Base-by-base conservation (phyloP, 2,329 filamentous ascomycete species). In the Pseudogymnoascus sp. region DNA sequence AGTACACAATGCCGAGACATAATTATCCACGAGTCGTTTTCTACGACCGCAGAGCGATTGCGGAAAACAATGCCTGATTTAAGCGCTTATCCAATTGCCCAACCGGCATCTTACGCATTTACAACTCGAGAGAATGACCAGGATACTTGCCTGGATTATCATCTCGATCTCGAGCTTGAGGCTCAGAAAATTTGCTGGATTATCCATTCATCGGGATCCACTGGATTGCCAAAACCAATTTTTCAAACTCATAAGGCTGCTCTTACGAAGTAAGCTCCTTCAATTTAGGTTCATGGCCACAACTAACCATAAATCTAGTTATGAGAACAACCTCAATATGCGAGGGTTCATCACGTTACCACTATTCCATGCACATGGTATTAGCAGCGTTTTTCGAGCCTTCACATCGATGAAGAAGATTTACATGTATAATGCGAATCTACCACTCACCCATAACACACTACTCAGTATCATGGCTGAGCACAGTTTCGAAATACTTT, bases 141-240 rank as follows among this genome's bases (percentile, higher is more conserved):
- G 81, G 41, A 81, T 78, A 3, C 81, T 85, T 60, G 75, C 75
- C 25, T 79, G 76, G 28, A 71, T 83, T 61, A 74, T 72, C 12
- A 80, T 78, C 62, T 80, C 23, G 69, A 74, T 23, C 63, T 63
- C 3, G 65, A 66, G 4, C 45, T 69, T 1, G 71, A 71, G 66
- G 63, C 67, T 1, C 43, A 41, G 8, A 68, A 67, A 45, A 63
- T 65, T 12, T 63, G 63, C 21, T 69, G 64, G 63, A 74, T 75
- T n/a, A 74, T 73, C 4, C 68, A 71, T 31, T 11, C 68, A 23
- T 67, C 68, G 25, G 84, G 85, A 6, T 84, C 81, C 0, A 80
- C 86, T 0, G 84, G 85, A 0, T 75, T 87, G 0, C 85, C 85
- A 0, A 88, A 88, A 61, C 81, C 81, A 0, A 82, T 84, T 58